Evolutionary conservation across 208 protist genomes (phyloP).

Genomic region (Trypanosoma rangeli): DNA sequence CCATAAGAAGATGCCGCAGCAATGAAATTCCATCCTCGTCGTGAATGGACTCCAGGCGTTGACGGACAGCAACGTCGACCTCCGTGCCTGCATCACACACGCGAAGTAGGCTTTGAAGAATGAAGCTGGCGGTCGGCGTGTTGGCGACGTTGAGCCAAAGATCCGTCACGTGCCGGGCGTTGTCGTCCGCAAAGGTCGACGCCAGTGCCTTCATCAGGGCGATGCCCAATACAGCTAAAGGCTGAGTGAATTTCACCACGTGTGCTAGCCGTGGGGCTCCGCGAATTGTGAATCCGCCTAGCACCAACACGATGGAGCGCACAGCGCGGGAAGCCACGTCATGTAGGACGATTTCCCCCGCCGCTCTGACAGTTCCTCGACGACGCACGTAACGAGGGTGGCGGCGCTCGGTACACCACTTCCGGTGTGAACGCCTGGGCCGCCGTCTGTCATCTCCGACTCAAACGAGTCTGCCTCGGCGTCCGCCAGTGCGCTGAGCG

Average conservation of each 20-base stretch:
- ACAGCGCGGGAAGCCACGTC: conserved; percentile 72
- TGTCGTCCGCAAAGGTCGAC: conserved; percentile 53
- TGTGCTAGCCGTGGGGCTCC: conserved; percentile 49
- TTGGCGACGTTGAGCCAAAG: conserved; percentile 74
- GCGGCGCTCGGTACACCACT: conserved; percentile 82
- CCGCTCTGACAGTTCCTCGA: conserved; percentile 73
- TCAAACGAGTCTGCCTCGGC: conserved; percentile 36
- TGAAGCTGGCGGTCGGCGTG: conserved; percentile 69
- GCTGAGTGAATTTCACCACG: conserved; percentile 40
- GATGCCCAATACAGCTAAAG: conserved; percentile 47
- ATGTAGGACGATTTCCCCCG: conserved; percentile 67
- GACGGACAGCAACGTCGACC: conserved; percentile 48
- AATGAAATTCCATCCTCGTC: conserved; percentile 41
- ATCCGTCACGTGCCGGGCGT: conserved; percentile 31
- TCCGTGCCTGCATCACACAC: conserved; percentile 52
- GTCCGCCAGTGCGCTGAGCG: conserved; percentile 50
- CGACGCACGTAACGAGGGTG: conserved; percentile 61
- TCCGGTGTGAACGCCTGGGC: conserved; percentile 51
- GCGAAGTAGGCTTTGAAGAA: conserved; percentile 82
- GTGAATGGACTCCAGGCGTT: conserved; percentile 47
- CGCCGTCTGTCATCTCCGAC: conserved; percentile 63
- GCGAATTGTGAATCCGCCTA: conserved; percentile 73
- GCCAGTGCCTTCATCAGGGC: conserved; percentile 56
- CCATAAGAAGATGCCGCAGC: conserved; percentile 58
- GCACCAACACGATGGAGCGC: conserved; percentile 77